Evolutionary conservation across 2,329 filamentous ascomycete species (phyloP), one percentile per base, ranked within the genome.

Genomic region (Hypoxylon rubiginosum): DNA sequence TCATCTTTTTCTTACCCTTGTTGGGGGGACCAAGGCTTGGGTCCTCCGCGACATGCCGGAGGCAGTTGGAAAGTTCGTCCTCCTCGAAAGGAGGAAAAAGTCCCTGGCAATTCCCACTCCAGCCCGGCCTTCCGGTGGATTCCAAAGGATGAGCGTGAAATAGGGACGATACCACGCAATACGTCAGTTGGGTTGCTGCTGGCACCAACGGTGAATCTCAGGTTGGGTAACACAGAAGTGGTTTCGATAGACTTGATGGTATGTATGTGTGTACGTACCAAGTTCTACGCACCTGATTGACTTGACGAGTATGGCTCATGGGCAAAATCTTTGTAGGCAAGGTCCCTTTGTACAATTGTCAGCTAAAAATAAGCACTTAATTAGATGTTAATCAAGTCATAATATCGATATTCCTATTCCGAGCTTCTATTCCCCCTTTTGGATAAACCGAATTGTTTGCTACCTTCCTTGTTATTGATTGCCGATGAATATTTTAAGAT

Each of bases 81-180:
- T 58, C 58, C 53, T 62, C 21, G 53, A 63, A 56, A 41, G 41
- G 41, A 49, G n/a, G 46, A 49, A 32, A 24, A 43, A 57, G 52
- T 45, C 41, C 50, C 43, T 63, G 52, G 52, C 63, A 55, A 64
- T 63, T 58, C 58, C 46, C 50, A 49, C 21, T 34, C 34, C 39
- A 54, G 59, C 65, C 61, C 45, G 52, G 58, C 36, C 57, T 57
- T 54, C 50, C 53, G 55, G 53, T 50, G 56, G 53, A 55, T 50
- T 52, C 17, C 3, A 26, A 51, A 50, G 28, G 32, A 46, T n/a
- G 54, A 41, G 43, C 46, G 28, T 30, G 6, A 58, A 39, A 48
- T 43, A 43, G 39, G 39, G 21, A 43, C 39, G 39, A 43, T 43
- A 21, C 39, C 50, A 55, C 32, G 54, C 41, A 32, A 50, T 54